Evolutionary conservation across 495 filamentous ascomycete species (phyloP), one percentile per base, ranked within the genome.

Genomic region (Hyaloscypha variabilis): DNA sequence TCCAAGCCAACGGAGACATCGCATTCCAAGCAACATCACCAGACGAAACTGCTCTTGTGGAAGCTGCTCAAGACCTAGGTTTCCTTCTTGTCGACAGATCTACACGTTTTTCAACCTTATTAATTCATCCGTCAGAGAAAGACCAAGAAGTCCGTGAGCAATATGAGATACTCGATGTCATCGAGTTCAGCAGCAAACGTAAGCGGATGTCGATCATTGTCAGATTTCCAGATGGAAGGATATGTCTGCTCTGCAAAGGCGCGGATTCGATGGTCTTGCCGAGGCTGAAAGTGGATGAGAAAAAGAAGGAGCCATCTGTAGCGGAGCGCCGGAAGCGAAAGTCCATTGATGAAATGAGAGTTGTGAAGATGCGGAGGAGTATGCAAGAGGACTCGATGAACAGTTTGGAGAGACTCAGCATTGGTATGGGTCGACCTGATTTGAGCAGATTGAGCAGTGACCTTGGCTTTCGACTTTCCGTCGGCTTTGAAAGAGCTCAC

Each of bases 151-250:
- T 71, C 8, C 67, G 62, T 0, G 92, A 93, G 69, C 77, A 76
- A 3, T 97, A 95, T 73, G 83, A 94, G 62, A 81, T 97, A 21
- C 77, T 97, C 60, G 90, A 97, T 71, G 84, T 96, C n/a, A 91
- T 97, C 68, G 94, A 97, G 72, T 97, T 97, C 70, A 94, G 91
- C 63, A 94, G 91, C 73, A 87, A 87, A 65, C 85, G 94, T 46
- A 97, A 97, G 77, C 82, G 94, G 68, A 97, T 97, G 94, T 94
- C 94, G 0, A 88, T 96, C 62, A 77, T 97, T 46, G 87, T 97
- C 3, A 87, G 90, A 31, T 91, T 94, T 81, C 93, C 94, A 1
- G 91, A 96, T 69, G 82, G 87, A 19, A 85, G 87, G 24, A 90
- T 96, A 56, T 95, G 90, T 73, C 73, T 97, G 5, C 85, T 97